Conservation (phyloP, 2,329 filamentous ascomycete species). For the Pseudogymnoascus sp. region DNA sequence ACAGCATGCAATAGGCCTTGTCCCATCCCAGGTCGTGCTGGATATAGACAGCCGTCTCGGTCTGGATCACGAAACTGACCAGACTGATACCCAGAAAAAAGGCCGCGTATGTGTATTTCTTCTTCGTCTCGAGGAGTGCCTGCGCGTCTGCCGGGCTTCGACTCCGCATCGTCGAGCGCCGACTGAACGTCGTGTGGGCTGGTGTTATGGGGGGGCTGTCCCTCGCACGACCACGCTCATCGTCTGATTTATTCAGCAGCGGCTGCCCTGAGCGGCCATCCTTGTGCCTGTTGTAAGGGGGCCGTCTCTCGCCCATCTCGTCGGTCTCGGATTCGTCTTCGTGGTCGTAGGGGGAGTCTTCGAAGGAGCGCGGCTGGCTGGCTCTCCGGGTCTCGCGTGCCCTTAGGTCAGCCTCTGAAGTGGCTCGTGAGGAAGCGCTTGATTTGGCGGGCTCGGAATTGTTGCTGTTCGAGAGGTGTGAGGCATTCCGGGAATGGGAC, state of each 20-base stretch:
- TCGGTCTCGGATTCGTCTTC: conserved; percentile 23
- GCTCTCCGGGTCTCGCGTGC: neutral
- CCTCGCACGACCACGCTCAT: conserved; percentile 22
- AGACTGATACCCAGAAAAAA: conserved; percentile 78
- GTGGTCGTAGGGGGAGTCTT: neutral
- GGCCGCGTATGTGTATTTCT: conserved; percentile 79
- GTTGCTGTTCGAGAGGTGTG: neutral
- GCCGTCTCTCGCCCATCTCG: conserved; percentile 29
- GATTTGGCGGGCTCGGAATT: neutral
- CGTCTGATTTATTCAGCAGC: conserved; percentile 25
- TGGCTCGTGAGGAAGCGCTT: neutral
- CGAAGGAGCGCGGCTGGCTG: neutral
- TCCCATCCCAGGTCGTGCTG: conserved; percentile 88
- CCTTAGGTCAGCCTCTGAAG: neutral
- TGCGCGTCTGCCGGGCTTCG: conserved; percentile 57
- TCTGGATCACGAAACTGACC: conserved; percentile 85
- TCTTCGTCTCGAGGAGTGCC: conserved; percentile 58
- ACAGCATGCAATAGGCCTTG: conserved; percentile 99
- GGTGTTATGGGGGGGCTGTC: conserved; percentile 17
- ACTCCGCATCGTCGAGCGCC: conserved; percentile 65
- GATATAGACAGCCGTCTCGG: conserved; percentile 90
- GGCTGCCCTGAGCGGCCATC: conserved; percentile 33
- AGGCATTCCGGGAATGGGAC: neutral
- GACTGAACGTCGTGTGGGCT: conserved; percentile 34
- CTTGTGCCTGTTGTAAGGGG: conserved; percentile 29